Conservation (phyloP, 2,329 filamentous ascomycete species). For the Alternaria infectoria region DNA sequence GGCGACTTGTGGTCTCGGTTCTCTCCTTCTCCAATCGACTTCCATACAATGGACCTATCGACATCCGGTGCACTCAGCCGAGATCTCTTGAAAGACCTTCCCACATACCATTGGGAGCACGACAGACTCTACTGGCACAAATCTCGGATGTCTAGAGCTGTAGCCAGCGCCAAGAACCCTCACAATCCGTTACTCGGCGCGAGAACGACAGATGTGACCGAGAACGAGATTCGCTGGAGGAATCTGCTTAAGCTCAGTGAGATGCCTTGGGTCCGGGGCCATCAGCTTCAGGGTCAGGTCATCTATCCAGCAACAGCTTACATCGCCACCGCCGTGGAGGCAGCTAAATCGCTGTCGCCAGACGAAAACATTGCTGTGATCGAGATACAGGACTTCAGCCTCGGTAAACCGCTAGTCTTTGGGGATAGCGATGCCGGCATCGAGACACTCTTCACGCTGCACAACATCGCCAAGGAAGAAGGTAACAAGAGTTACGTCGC, state of each 20-base stretch:
- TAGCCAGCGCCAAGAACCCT: not conserved
- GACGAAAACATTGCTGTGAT: not conserved
- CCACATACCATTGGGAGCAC: conserved; percentile 1
- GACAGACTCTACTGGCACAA: not conserved
- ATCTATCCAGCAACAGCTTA: not conserved
- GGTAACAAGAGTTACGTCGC: not conserved
- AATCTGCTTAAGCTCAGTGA: not conserved
- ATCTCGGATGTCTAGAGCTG: not conserved
- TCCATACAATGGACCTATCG: not conserved
- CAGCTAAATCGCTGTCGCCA: not conserved
- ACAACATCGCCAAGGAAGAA: not conserved
- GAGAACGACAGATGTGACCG: not conserved
- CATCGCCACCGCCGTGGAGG: not conserved
- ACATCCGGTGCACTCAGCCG: not conserved
- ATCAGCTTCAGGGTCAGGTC: not conserved
- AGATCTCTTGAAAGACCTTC: not conserved
- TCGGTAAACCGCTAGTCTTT: not conserved
- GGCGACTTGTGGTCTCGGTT: conserved; percentile 12
- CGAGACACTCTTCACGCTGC: not conserved
- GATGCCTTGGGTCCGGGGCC: not conserved
- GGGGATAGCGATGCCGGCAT: not conserved
- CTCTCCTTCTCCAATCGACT: not conserved
- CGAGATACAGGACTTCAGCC: not conserved
- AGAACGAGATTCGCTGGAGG: not conserved
- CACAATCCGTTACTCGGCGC: not conserved